Conservation (phyloP, 169 alveolate species). For the Cryptosporidium sp. region DNA sequence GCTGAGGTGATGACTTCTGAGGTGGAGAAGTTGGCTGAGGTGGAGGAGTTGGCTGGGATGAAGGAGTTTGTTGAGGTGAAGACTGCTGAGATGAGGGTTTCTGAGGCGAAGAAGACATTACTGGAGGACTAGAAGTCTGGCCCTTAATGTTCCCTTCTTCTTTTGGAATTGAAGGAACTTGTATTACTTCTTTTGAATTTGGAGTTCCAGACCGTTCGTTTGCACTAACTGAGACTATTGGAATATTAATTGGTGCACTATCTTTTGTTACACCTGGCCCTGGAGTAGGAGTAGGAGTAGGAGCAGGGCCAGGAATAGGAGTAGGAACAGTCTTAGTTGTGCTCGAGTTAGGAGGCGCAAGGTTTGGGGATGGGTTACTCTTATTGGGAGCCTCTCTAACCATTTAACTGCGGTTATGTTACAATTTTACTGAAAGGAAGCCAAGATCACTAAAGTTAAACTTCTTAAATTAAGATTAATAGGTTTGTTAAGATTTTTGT, state of each 20-base stretch:
- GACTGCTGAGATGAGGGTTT: background rate
- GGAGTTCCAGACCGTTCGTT: constrained; percentile 26
- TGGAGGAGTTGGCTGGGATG: background rate
- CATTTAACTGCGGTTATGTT: background rate
- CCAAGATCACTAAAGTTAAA: background rate
- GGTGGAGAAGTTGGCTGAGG: background rate
- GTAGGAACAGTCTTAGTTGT: background rate
- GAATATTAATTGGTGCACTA: constrained; percentile 21
- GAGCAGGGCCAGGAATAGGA: constrained; percentile 25
- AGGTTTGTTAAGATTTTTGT: background rate
- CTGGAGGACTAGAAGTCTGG: background rate
- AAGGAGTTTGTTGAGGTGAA: background rate
- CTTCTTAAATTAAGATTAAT: background rate
- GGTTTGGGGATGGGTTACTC: constrained; percentile 5
- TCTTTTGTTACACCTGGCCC: background rate
- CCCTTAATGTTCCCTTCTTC: background rate
- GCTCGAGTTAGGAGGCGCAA: background rate
- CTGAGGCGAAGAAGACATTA: background rate
- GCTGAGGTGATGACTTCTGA: too few species aligned
- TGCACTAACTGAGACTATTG: constrained; percentile 16
- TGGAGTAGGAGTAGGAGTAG: background rate
- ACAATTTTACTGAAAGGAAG: background rate
- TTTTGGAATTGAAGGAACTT: constrained; percentile 20
- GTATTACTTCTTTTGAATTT: constrained; percentile 11
- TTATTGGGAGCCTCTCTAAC: background rate